A percentile compares a stretch with the other conserved stretches of the same genome.
These are phyloP conservation scores for Aspergillus quadrilineatus DNA, from an alignment of 2,329 filamentous ascomycete species.

Conservation along the genomic window DNA sequence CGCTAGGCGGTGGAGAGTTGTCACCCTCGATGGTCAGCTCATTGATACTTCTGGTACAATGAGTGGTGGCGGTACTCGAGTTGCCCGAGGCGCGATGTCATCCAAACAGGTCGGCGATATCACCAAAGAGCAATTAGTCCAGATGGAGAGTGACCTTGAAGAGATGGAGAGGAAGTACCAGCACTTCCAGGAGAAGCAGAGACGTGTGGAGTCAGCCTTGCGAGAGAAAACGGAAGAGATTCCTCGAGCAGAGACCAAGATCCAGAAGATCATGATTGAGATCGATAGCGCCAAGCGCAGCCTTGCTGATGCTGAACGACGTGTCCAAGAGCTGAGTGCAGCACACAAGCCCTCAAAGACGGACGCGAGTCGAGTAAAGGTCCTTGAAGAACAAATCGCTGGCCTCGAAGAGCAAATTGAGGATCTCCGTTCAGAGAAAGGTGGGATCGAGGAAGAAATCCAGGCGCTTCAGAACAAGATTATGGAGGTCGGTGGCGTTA, in stretches of 20 bases:
- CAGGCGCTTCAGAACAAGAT: constrained; percentile 92
- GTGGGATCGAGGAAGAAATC: constrained; percentile 88
- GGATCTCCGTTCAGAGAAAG: constrained; percentile 78
- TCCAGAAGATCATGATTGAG: constrained; percentile 87
- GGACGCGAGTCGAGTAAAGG: constrained; percentile 71
- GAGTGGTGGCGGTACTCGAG: constrained; percentile 90
- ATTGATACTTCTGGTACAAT: constrained; percentile 99
- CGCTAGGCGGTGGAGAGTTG: constrained; percentile 89
- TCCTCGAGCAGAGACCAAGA: constrained; percentile 80
- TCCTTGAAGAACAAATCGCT: constrained; percentile 74
- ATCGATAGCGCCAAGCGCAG: constrained; percentile 84
- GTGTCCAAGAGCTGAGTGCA: constrained; percentile 77
- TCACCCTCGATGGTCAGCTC: constrained; percentile 89
- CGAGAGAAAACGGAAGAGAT: constrained; percentile 73
- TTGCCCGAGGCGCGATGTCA: constrained; percentile 93
- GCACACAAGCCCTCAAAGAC: constrained; percentile 78
- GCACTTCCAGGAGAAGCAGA: constrained; percentile 79
- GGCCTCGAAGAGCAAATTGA: constrained; percentile 75
- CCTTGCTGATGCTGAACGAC: constrained; percentile 76
- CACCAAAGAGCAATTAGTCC: constrained; percentile 81
- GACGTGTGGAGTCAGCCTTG: constrained; percentile 72
- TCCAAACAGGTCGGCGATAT: constrained; percentile 88
- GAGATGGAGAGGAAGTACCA: constrained; percentile 77
- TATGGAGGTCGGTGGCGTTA: constrained; percentile 96
- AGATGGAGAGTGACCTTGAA: constrained; percentile 85